A percentile compares a stretch with the other conserved stretches of the same genome.
phyloP scores from a whole-genome alignment of 2,329 filamentous ascomycete genomes.

The Calonectria montana region DNA sequence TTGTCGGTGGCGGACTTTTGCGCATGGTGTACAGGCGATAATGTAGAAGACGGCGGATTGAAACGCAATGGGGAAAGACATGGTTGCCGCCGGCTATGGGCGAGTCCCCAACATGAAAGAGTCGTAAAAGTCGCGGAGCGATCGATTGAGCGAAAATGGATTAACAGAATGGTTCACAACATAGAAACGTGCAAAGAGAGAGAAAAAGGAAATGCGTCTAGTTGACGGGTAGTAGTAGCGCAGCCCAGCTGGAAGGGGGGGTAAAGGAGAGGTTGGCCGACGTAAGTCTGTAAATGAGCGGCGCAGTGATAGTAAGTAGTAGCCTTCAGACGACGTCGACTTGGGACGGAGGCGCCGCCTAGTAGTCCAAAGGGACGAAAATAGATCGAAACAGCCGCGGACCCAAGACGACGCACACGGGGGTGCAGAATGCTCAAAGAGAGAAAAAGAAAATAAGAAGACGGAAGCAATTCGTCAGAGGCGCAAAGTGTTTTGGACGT shows the following conservation, averaged over 20 bases:
- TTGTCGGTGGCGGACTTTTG: conserved; percentile 75
- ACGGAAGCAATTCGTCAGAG: conserved; percentile 28
- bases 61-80: conserved; percentile 67
- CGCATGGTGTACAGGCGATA: conserved; percentile 82
- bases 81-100: conserved; percentile 41
- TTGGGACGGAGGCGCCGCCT: conserved; percentile 7
- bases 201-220: conserved; percentile 11
- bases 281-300: conserved; percentile 21
- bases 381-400: not conserved
- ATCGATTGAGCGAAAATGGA: not conserved
- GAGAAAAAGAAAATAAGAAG: not conserved
- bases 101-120: conserved; percentile 34
- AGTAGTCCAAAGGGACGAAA: not conserved
- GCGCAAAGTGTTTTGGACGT: conserved; percentile 26
- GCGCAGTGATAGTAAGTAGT: conserved; percentile 10
- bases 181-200: conserved; percentile 4
- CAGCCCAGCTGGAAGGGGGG: conserved; percentile 13
- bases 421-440: not conserved
- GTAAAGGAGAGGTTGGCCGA: not conserved
- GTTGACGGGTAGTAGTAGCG: conserved; percentile 12
- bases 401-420: not conserved
- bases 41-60: conserved; percentile 85
- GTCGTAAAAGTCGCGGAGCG: not conserved
- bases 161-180: conserved; percentile 2
- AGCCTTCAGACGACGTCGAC: not conserved